Evolutionary conservation across 805 yeast genomes (phyloP).

Genomic region (Kregervanrija pseudodelftensis): DNA sequence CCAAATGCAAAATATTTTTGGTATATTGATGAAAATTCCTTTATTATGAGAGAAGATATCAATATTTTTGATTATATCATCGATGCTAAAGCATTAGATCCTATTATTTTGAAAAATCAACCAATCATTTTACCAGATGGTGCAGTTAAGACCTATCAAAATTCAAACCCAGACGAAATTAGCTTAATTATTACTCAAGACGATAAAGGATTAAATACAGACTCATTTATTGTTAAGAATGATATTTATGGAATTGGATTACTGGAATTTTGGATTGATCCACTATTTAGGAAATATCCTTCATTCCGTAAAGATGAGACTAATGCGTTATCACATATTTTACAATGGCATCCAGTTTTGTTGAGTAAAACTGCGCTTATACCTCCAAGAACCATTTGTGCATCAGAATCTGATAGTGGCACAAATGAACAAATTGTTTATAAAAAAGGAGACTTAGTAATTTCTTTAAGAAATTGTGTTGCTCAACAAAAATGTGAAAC

Average conservation of each 20-base stretch:
- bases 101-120: constrained; percentile 58
- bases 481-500: constrained; percentile 44
- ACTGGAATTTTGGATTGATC: constrained; percentile 76
- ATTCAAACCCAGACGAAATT: constrained; percentile 46
- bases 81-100: constrained; percentile 51
- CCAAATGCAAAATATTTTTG: constrained; percentile 89
- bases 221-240: constrained; percentile 67
- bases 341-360: constrained; percentile 91
- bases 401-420: constrained; percentile 19
- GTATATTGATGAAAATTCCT: constrained; percentile 73
- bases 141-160: constrained; percentile 60
- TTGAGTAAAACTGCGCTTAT: constrained; percentile 69
- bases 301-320: constrained; percentile 54
- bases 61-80: constrained; percentile 56
- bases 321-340: constrained; percentile 73
- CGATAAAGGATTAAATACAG: constrained; percentile 52
- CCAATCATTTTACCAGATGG: constrained; percentile 70
- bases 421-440: constrained; percentile 37
- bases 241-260: constrained; percentile 58
- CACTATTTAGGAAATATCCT: constrained; percentile 58
- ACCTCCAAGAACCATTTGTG: constrained; percentile 27
- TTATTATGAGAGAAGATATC: constrained; percentile 65
- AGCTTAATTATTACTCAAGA: constrained; percentile 66
- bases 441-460: constrained; percentile 61
- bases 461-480: constrained; percentile 52